Evolutionary conservation across 441 rosid genomes (phyloP).

Genomic region (Jatropha podagrica): DNA sequence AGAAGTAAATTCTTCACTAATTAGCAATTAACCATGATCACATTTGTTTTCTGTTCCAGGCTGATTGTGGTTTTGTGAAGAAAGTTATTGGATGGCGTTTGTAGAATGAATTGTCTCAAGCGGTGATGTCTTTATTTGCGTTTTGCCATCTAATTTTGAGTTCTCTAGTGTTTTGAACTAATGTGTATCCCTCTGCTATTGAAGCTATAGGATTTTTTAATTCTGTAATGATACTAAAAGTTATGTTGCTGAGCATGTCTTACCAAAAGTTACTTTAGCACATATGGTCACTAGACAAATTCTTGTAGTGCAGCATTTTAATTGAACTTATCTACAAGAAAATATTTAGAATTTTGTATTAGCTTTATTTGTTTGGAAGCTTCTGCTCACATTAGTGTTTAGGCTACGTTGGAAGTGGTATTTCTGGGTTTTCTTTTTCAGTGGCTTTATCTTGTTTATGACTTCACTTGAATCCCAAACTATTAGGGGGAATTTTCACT

Average conservation of each 20-base stretch:
- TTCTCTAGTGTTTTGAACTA: constrained; percentile 5
- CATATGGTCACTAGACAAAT: neutral
- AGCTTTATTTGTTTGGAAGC: no score
- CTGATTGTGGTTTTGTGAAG: neutral
- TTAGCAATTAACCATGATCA: neutral
- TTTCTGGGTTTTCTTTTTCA: no score
- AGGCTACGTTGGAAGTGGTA: neutral
- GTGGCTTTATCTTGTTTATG: no score
- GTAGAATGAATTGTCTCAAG: constrained; percentile 8
- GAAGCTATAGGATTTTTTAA: constrained; percentile 7
- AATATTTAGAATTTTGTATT: neutral
- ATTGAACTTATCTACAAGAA: neutral
- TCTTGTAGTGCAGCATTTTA: neutral
- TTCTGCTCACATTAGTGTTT: neutral
- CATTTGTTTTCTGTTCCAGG: neutral
- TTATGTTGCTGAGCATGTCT: neutral
- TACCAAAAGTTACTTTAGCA: constrained; percentile 4
- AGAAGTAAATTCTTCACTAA: neutral
- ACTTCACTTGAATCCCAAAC: no score
- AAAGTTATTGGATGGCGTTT: neutral
- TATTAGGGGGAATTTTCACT: no score
- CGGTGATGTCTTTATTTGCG: neutral
- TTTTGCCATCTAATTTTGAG: constrained; percentile 9
- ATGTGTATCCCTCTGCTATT: neutral
- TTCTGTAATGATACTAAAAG: neutral